Percentiles rank a stretch among this genome's conserved stretches.
Evolutionary conservation across 2,329 filamentous ascomycete genomes (phyloP).

Genomic region (Colletotrichum horii): DNA sequence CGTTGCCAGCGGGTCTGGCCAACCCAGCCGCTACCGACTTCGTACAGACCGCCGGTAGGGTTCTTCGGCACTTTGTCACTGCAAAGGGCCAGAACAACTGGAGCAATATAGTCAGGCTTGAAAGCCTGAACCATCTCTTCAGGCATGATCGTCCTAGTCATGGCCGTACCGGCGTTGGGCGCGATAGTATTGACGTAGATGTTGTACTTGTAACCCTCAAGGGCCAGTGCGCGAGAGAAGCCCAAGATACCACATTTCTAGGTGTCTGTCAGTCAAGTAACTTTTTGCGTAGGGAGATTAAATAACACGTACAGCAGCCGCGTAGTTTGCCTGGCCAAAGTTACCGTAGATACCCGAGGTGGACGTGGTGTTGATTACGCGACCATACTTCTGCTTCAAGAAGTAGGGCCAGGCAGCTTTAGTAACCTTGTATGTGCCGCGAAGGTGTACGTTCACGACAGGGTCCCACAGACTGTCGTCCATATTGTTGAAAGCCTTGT

Average conservation of each 20-base stretch:
- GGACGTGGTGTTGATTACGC: constrained; percentile 94
- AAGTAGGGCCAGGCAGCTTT: constrained; percentile 98
- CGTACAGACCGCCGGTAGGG: constrained; percentile 86
- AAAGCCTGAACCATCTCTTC: constrained; percentile 98
- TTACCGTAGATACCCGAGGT: constrained; percentile 99
- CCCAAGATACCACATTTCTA: constrained; percentile 92
- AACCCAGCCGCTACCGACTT: constrained; percentile 94
- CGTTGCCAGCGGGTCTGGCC: constrained; percentile 95
- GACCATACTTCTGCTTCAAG: constrained; percentile 98
- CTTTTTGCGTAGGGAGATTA: background rate
- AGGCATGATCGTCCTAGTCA: constrained; percentile 93
- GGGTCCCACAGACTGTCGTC: constrained; percentile 91
- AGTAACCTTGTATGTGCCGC: constrained; percentile 94
- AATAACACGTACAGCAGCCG: constrained; percentile 72
- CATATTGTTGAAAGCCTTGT: constrained; percentile 99
- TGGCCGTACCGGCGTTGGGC: constrained; percentile 93
- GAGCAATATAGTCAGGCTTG: constrained; percentile 98
- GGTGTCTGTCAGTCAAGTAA: constrained; percentile 22
- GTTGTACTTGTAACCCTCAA: constrained; percentile 96
- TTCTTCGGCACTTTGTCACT: constrained; percentile 87
- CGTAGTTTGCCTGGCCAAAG: constrained; percentile 98
- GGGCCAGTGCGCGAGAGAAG: constrained; percentile 89
- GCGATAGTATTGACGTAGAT: constrained; percentile 98
- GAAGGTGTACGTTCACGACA: constrained; percentile 89
- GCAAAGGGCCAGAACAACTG: constrained; percentile 82